Conservation (phyloP, 148 eudicot genomes). For the Cornus controversa region DNA sequence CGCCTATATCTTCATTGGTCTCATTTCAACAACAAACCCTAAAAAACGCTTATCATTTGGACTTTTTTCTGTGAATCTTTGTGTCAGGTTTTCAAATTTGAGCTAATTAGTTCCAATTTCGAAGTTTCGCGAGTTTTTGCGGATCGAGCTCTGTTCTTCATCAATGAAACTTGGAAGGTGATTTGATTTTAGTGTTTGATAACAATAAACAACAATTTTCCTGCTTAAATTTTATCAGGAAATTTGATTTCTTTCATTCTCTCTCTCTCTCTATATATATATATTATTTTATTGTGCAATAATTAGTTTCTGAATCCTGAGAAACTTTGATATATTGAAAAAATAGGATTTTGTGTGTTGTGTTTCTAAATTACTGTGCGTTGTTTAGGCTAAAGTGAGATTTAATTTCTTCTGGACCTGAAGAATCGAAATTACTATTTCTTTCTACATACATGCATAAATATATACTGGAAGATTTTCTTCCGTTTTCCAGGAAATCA, state of each 20-base stretch:
- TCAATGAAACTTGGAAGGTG: not conserved
- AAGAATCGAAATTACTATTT: not conserved
- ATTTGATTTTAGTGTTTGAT: not conserved
- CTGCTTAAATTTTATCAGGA: not conserved
- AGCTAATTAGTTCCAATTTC: not conserved
- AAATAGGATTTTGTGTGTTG: not conserved
- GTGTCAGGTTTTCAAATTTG: not conserved
- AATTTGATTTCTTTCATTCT: not conserved
- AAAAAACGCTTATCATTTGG: constrained; percentile 1
- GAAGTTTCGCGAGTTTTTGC: not conserved
- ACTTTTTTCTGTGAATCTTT: not conserved
- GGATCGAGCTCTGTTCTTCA: constrained; percentile 3
- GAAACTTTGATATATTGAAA: no score
- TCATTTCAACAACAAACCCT: constrained; percentile 14
- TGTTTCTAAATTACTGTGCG: not conserved
- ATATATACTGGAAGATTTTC: no score
- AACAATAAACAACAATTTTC: not conserved
- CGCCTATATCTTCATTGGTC: no score
- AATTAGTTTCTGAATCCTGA: not conserved
- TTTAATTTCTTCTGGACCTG: not conserved
- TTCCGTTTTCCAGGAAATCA: no score
- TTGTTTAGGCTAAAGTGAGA: not conserved
- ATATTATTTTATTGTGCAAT: not conserved
- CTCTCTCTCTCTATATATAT: no score
- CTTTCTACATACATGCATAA: no score